phyloP scores from a whole-genome alignment of 1,284 basidiomycete species.

The Anthracocystis walkeri region DNA sequence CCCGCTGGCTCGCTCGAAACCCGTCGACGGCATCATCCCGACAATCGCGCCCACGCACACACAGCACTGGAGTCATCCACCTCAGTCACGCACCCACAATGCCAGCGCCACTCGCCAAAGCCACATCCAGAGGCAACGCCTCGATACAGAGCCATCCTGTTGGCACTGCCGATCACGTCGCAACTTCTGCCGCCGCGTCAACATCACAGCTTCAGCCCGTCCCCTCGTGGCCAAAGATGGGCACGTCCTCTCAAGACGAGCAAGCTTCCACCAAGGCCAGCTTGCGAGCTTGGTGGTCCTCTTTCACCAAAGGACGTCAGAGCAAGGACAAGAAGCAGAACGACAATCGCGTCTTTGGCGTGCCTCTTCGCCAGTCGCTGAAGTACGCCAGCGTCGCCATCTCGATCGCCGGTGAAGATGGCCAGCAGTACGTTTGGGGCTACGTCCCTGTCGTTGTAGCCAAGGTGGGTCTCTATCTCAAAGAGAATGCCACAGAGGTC shows the following conservation, averaged over 20 bases:
- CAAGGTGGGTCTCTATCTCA: conserved; percentile 80
- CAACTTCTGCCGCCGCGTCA: conserved; percentile 27
- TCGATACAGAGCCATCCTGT: conserved; percentile 45
- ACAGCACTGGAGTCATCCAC: not conserved
- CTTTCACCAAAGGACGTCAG: conserved; percentile 53
- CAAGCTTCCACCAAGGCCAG: conserved; percentile 59
- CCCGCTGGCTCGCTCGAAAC: not conserved
- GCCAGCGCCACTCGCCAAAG: conserved; percentile 44
- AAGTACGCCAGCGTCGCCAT: conserved; percentile 92
- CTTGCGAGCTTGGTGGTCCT: conserved; percentile 60
- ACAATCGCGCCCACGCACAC: not conserved
- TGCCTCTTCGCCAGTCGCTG: conserved; percentile 83
- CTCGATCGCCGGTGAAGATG: conserved; percentile 80
- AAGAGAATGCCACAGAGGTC: conserved; percentile 80
- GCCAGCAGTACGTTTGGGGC: conserved; percentile 72
- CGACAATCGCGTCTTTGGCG: conserved; percentile 77
- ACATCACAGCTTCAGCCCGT: conserved; percentile 47
- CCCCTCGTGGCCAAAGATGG: conserved; percentile 43
- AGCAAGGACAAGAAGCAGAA: conserved; percentile 49
- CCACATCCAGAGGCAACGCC: conserved; percentile 38
- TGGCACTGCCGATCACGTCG: conserved; percentile 23
- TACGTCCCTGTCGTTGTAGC: conserved; percentile 97
- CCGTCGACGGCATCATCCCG: no score
- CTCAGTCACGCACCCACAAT: conserved; percentile 11
- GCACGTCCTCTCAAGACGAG: conserved; percentile 42